Conservation (phyloP, 352 stramenopile species). For the Aphanomyces cochlioides region DNA sequence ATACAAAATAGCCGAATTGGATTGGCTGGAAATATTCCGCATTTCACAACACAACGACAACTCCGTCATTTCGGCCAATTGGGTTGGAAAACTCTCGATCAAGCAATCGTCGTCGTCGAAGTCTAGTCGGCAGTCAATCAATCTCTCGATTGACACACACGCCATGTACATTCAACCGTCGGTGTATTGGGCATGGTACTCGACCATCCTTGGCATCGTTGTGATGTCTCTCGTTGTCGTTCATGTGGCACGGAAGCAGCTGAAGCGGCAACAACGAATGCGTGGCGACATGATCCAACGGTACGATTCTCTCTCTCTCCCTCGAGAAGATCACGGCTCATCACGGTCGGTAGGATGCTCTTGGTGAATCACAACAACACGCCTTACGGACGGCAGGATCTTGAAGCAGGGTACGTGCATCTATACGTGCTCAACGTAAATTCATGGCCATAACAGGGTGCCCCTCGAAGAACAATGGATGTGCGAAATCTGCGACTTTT, state of each 20-base stretch:
- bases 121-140: no score
- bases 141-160: neutral
- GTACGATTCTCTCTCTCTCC: neutral
- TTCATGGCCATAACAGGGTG: neutral
- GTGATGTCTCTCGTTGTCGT: neutral
- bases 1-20: no score
- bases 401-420: constrained; percentile 9
- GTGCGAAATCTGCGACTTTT: constrained; percentile 14
- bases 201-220: neutral
- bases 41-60: no score
- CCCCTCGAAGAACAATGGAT: constrained; percentile 6
- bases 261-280: constrained; percentile 9
- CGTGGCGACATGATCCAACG: constrained; percentile 15
- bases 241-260: constrained; percentile 13
- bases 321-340: no score
- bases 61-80: no score
- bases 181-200: constrained; percentile 18
- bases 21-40: no score
- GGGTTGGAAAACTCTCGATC: no score
- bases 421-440: neutral
- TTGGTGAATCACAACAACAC: constrained; percentile 5
- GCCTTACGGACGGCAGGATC: neutral
- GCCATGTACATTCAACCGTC: constrained; percentile 11
- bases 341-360: neutral
- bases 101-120: no score